These are phyloP conservation scores for Zygoascus tannicola DNA, from an alignment of 805 yeast genomes.

Conservation along the genomic window DNA sequence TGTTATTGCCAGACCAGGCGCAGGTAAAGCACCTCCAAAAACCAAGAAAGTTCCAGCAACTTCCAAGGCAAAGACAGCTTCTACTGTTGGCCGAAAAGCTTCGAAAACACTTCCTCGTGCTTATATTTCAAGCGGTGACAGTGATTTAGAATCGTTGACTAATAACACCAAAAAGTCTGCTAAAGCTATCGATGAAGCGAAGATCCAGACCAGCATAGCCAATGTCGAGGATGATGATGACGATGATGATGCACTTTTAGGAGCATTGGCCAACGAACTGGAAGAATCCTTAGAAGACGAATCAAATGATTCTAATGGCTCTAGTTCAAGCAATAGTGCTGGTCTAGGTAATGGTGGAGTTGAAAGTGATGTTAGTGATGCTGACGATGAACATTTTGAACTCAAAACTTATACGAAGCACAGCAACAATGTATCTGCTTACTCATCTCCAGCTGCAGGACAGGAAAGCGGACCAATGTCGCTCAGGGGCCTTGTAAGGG, in stretches of 20 bases:
- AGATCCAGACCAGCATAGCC: too few species aligned
- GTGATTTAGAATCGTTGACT: too few species aligned
- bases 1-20: not conserved
- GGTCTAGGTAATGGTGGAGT: not conserved
- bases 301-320: conserved; percentile 8
- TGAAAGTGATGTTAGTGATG: conserved; percentile 12
- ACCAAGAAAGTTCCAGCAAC: not conserved
- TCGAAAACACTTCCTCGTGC: too few species aligned
- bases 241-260: conserved; percentile 24
- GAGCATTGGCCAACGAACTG: conserved; percentile 25
- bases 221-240: conserved; percentile 23
- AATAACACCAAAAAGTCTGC: not conserved
- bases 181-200: conserved; percentile 3
- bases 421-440: conserved; percentile 1
- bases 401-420: not conserved
- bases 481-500: conserved; percentile 13
- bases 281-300: conserved; percentile 21
- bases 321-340: too few species aligned
- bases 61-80: not conserved
- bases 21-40: not conserved
- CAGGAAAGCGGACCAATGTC: conserved; percentile 13
- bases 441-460: conserved; percentile 8
- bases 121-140: too few species aligned
- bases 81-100: too few species aligned
- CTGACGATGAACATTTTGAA: too few species aligned